Base-by-base conservation (phyloP, 2,329 filamentous ascomycete genomes). In the Diatrype stigma region DNA sequence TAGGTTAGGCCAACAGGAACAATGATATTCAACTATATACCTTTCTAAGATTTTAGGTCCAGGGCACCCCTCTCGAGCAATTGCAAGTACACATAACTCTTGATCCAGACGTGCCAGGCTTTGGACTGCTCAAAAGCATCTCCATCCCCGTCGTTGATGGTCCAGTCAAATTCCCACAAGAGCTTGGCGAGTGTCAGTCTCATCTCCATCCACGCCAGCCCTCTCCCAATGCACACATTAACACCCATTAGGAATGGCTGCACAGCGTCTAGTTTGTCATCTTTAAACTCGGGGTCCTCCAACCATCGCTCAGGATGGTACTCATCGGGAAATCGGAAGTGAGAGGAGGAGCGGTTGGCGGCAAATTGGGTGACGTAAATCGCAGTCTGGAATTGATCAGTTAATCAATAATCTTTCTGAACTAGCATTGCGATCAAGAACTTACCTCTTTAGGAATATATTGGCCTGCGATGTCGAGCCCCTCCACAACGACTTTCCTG, bases 21-120 rank as follows among this genome's bases (percentile, higher is more conserved):
- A 30, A 30, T 30, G 6, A 30, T 6, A 30, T 30, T 42, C 8
- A 21, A 8, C 4, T 21, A 42, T 21, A 30, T 30, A 30, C 26
- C 10, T 30, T 6, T 30, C 40, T 42, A 42, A 21, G 12, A 4
- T 12, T 19, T 23, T 12, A 42, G 40, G 19, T 23, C n/a, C 10
- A 19, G 40, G 17, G 40, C 4, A 21, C 23, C 40, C 40, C 40
- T 16, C 26, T 30, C 26, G 26, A 30, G 26, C 10, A 30, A 30
- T 19, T 42, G 32, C 2, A 48, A 7, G 6, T 48, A 32, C 21
- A 48, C n/a, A 11, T 17, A 23, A 23, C 35, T 48, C 21, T 48
- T 48, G 14, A 40, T 48, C 46, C 46, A 48, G 19, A 48, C 46
- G 17, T 48, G 46, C 46, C 46, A 48, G 17, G 46, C 46, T 17